A percentile compares a stretch with the other conserved stretches of the same genome.
Conservation (phyloP, 192 early-diverging fungal genomes). For the Umbelopsis vinacea region DNA sequence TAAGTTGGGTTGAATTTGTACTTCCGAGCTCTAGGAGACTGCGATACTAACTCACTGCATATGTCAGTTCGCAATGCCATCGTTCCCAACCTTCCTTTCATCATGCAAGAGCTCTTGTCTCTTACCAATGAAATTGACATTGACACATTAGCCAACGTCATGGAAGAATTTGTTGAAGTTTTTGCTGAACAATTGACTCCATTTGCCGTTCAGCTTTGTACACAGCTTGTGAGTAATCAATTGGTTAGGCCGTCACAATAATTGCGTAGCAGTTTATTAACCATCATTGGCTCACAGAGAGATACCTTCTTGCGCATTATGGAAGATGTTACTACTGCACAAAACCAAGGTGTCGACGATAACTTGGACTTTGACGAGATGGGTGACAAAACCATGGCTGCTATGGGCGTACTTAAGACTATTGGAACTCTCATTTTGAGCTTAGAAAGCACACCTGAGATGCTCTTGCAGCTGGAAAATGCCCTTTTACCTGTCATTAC, state of each 20-base stretch:
- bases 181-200: constrained; percentile 91
- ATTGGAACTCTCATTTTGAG: constrained; percentile 86
- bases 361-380: constrained; percentile 59
- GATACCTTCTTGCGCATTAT: constrained; percentile 90
- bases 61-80: constrained; percentile 67
- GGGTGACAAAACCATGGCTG: constrained; percentile 87
- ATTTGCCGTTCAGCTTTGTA: constrained; percentile 88
- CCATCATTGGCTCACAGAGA: constrained; percentile 39
- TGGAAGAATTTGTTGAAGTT: constrained; percentile 91
- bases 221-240: constrained; percentile 65
- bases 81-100: constrained; percentile 76
- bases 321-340: constrained; percentile 64
- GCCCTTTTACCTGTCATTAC: constrained; percentile 77
- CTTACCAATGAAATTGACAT: constrained; percentile 94
- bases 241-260: too few relatives aligned
- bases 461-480: constrained; percentile 80
- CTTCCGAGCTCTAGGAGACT: neutral
- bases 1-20: constrained; percentile 29
- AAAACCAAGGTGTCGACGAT: constrained; percentile 46
- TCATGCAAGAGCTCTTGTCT: constrained; percentile 87
- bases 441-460: constrained; percentile 81
- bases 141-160: constrained; percentile 83
- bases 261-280: neutral
- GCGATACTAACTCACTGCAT: neutral
- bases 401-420: constrained; percentile 89